Conservation (phyloP, 2,329 filamentous ascomycete genomes). For the Fusarium marasasianum region DNA sequence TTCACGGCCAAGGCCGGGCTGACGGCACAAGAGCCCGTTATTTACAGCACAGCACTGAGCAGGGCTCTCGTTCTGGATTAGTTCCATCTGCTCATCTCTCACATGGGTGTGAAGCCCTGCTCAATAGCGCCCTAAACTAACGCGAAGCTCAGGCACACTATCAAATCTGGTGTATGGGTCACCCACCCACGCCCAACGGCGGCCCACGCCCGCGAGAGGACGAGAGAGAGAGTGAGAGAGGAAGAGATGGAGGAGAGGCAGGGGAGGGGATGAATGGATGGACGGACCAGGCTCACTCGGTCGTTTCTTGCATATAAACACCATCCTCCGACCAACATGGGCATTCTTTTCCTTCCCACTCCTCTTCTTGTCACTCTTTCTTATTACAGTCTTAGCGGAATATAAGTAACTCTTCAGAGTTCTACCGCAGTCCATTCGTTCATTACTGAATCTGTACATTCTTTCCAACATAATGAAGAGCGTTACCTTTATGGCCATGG, state of each 20-base stretch:
- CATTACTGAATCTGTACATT: constrained; percentile 40
- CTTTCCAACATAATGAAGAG: constrained; percentile 47
- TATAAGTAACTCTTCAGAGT: constrained; percentile 37
- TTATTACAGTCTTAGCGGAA: constrained; percentile 27
- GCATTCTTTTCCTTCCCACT: neutral
- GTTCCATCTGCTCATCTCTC: constrained; percentile 11
- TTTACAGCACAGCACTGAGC: constrained; percentile 7
- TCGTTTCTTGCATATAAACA: constrained; percentile 37
- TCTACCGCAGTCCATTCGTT: constrained; percentile 43
- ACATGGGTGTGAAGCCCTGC: constrained; percentile 2
- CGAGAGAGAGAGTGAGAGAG: neutral
- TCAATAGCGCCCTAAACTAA: constrained; percentile 36
- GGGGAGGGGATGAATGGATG: constrained; percentile 1
- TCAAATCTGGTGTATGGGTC: constrained; percentile 11
- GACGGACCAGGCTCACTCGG: neutral
- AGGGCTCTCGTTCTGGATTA: constrained; percentile 5
- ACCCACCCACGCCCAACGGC: constrained; percentile 18
- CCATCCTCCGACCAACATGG: constrained; percentile 10
- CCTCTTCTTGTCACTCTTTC: constrained; percentile 34
- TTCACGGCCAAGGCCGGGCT: constrained; percentile 24
- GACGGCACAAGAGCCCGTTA: constrained; percentile 14
- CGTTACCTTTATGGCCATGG: constrained; percentile 42
- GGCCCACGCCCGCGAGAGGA: constrained; percentile 14
- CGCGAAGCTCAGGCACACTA: constrained; percentile 23
- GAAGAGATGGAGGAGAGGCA: constrained; percentile 2